These are phyloP conservation scores for Penicillium crustosum DNA, from an alignment of 2,329 filamentous ascomycete genomes.

Conservation along the genomic window DNA sequence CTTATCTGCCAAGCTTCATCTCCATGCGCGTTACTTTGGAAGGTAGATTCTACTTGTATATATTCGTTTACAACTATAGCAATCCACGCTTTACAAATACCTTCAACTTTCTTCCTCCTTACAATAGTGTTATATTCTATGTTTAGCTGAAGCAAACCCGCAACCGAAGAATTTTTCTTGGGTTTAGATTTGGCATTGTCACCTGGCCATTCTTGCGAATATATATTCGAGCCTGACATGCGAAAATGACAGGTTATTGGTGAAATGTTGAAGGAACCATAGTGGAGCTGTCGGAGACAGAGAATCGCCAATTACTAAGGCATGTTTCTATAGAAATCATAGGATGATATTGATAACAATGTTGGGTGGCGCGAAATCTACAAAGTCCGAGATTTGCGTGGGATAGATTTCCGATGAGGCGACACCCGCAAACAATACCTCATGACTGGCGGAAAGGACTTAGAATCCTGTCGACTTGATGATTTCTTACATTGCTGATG, in stretches of 20 bases:
- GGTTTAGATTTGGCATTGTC: neutral
- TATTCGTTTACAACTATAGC: neutral
- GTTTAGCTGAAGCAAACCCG: neutral
- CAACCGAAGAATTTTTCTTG: neutral
- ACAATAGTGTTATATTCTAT: neutral
- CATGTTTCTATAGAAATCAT: neutral
- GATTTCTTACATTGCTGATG: neutral
- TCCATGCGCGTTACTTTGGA: neutral
- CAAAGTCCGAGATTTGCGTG: neutral
- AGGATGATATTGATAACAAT: neutral
- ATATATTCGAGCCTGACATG: neutral
- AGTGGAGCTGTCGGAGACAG: conserved; percentile 16
- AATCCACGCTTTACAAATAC: neutral
- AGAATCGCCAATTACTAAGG: conserved; percentile 21
- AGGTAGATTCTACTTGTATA: neutral
- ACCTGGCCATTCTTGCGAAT: rapidly evolving
- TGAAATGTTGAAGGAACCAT: too few species aligned
- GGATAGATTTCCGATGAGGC: conserved; percentile 10
- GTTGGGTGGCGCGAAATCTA: neutral
- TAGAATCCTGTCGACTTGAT: neutral
- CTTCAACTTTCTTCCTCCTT: neutral
- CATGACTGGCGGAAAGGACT: neutral
- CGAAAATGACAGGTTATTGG: neutral
- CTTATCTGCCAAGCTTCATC: neutral
- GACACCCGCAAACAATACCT: neutral